These are phyloP conservation scores for Penicillium occitanis DNA, from an alignment of 2,329 filamentous ascomycete species.

Conservation along the genomic window DNA sequence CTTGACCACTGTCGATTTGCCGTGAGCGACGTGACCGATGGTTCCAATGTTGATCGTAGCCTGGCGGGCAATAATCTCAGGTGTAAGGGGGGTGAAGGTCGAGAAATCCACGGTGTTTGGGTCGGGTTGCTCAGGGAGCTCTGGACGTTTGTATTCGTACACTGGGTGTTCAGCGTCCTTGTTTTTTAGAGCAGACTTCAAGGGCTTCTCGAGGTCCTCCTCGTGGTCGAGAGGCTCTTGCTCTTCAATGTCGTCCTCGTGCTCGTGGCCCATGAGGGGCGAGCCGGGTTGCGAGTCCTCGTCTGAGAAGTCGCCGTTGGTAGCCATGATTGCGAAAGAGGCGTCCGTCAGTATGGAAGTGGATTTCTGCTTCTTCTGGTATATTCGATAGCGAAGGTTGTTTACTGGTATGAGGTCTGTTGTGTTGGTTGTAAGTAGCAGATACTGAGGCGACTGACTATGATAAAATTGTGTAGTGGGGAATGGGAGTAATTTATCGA, in stretches of 20 bases:
- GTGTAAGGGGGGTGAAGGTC: slow-evolving; percentile 78
- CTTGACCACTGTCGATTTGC: slow-evolving; percentile 98
- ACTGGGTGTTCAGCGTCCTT: slow-evolving; percentile 50
- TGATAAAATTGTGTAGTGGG: slow-evolving; percentile 23
- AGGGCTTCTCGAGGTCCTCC: slow-evolving; percentile 62
- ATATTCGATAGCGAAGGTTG: neutral
- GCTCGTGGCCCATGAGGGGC: slow-evolving; percentile 57
- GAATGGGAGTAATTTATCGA: slow-evolving; percentile 12
- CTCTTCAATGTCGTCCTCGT: slow-evolving; percentile 71
- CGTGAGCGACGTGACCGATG: slow-evolving; percentile 98
- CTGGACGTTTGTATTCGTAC: slow-evolving; percentile 60
- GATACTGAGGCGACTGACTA: slow-evolving; percentile 7
- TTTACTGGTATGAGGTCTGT: neutral
- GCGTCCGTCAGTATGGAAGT: neutral
- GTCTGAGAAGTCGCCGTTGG: slow-evolving; percentile 57
- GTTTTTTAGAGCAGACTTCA: slow-evolving; percentile 88
- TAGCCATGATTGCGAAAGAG: slow-evolving; percentile 45
- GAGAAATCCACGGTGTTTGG: slow-evolving; percentile 83
- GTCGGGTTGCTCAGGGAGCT: slow-evolving; percentile 86
- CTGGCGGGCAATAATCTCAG: slow-evolving; percentile 96
- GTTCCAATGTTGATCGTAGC: slow-evolving; percentile 99
- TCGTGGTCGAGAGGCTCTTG: slow-evolving; percentile 66
- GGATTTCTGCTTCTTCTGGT: neutral
- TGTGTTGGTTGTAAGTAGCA: neutral
- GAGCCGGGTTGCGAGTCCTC: slow-evolving; percentile 57